A percentile compares a stretch with the other conserved stretches of the same genome.
These are phyloP conservation scores for Penicillium sp. DNA, from an alignment of 2,329 filamentous ascomycete species.

Conservation along the genomic window DNA sequence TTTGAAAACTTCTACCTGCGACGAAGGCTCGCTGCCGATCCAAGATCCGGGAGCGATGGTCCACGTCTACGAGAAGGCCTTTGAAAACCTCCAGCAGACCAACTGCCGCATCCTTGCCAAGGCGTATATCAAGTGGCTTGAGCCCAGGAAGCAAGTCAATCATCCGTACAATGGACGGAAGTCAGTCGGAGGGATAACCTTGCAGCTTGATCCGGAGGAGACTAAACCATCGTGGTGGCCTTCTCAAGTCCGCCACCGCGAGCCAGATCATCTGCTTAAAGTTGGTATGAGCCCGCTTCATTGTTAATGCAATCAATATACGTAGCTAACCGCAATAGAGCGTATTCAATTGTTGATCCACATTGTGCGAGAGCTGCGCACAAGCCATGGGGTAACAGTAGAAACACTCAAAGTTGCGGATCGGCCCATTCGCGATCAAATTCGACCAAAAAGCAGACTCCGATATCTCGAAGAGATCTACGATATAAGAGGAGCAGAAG, in stretches of 20 bases:
- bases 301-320: neutral
- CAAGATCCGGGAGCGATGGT: neutral
- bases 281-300: neutral
- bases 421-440: neutral
- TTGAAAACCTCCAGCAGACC: conserved; percentile 45
- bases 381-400: neutral
- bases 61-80: conserved; percentile 37
- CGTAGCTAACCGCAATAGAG: neutral
- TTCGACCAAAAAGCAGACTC: neutral
- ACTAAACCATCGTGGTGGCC: conserved; percentile 48
- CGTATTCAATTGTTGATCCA: neutral
- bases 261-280: conserved; percentile 22
- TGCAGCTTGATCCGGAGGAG: conserved; percentile 38
- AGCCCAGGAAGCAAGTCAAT: conserved; percentile 48
- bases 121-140: conserved; percentile 46
- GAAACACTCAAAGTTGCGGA: neutral
- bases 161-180: conserved; percentile 49
- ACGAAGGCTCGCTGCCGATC: neutral
- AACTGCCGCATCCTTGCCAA: conserved; percentile 47
- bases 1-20: neutral
- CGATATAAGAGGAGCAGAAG: neutral
- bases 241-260: conserved; percentile 8
- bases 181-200: conserved; percentile 20
- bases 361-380: neutral
- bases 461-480: neutral